phyloP scores from a whole-genome alignment of 148 eudicot genomes.

The Fagopyrum homotropicum region DNA sequence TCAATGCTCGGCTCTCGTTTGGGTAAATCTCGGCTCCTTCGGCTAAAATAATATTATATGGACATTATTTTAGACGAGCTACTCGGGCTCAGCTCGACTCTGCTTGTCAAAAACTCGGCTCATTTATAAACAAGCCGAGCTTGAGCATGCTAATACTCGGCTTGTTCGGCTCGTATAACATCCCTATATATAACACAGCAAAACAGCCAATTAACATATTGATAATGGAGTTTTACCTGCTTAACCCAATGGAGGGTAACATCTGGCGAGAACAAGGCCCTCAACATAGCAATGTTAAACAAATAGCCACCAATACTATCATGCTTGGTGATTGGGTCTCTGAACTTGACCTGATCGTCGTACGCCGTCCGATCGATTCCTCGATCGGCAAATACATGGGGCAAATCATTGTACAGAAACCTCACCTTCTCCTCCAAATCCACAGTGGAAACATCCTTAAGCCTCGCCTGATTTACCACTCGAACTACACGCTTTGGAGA shows the following conservation, averaged over 20 bases:
- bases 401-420: slow-evolving; percentile 75
- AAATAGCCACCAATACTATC: slow-evolving; percentile 70
- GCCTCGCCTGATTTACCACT: slow-evolving; percentile 23
- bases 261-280: slow-evolving; percentile 54
- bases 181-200: too few relatives aligned
- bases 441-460: slow-evolving; percentile 29
- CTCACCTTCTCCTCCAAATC: slow-evolving; percentile 43
- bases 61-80: too few relatives aligned
- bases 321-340: slow-evolving; percentile 90
- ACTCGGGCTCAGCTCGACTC: too few relatives aligned
- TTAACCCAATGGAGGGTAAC: slow-evolving; percentile 80
- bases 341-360: slow-evolving; percentile 75
- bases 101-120: too few relatives aligned
- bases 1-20: too few relatives aligned
- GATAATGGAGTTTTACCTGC: slow-evolving; percentile 36
- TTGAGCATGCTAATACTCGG: too few relatives aligned
- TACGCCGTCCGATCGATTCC: slow-evolving; percentile 88
- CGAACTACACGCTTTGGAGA: slow-evolving; percentile 27
- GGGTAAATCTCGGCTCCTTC: too few relatives aligned
- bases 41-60: too few relatives aligned
- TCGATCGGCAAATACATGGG: slow-evolving; percentile 83
- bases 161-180: too few relatives aligned
- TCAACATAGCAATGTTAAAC: slow-evolving; percentile 69
- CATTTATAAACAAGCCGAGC: too few relatives aligned
- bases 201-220: not conserved